These are phyloP conservation scores for Claviceps pusilla DNA, from an alignment of 2,329 filamentous ascomycete genomes.

Conservation along the genomic window DNA sequence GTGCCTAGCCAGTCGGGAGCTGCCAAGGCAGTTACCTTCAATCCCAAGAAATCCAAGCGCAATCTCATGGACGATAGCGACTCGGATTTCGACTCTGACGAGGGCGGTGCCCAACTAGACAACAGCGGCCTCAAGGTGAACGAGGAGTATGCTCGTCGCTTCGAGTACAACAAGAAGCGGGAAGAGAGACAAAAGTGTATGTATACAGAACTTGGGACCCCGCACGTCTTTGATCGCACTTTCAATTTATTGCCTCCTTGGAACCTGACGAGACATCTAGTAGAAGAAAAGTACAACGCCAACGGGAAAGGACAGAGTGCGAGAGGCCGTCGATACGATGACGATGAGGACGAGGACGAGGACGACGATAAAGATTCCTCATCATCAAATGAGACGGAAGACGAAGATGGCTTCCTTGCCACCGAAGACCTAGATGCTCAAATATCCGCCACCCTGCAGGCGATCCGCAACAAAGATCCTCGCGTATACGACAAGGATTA, in stretches of 20 bases:
- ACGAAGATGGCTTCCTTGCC: constrained; percentile 76
- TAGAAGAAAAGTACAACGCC: constrained; percentile 71
- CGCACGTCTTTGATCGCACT: neutral
- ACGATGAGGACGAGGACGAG: constrained; percentile 24
- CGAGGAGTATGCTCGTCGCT: constrained; percentile 72
- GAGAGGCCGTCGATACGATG: neutral
- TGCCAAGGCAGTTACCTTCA: constrained; percentile 7
- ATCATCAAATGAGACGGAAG: constrained; percentile 67
- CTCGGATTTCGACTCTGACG: constrained; percentile 35
- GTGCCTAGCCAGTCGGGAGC: constrained; percentile 1
- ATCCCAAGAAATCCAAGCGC: constrained; percentile 26
- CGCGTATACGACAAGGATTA: constrained; percentile 68
- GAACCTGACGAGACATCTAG: constrained; percentile 25
- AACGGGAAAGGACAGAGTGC: constrained; percentile 20
- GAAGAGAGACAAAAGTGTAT: constrained; percentile 63
- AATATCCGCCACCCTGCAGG: constrained; percentile 73
- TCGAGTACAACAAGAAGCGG: constrained; percentile 94
- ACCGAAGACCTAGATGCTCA: constrained; percentile 75
- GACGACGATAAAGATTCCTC: constrained; percentile 43
- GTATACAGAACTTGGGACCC: constrained; percentile 13
- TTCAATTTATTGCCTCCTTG: neutral
- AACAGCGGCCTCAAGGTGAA: constrained; percentile 62
- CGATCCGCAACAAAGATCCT: constrained; percentile 82
- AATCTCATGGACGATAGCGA: constrained; percentile 42
- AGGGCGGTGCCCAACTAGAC: constrained; percentile 25